A percentile compares a stretch with the other conserved stretches of the same genome.
Conservation (phyloP, 192 early-diverging fungal genomes). For the Umbelopsis ramanniana region DNA sequence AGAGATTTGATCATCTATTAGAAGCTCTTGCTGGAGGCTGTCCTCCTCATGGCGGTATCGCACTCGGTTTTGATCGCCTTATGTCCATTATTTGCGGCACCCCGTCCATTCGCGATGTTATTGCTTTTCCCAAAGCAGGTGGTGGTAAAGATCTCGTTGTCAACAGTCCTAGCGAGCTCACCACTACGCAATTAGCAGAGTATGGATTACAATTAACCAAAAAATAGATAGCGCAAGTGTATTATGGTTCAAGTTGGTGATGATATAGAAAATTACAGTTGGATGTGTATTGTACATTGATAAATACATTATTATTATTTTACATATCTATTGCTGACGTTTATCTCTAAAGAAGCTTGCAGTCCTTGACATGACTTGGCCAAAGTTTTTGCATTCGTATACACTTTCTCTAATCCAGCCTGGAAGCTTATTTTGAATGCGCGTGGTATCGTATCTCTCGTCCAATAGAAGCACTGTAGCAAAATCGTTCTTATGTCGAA, state of each 20-base stretch:
- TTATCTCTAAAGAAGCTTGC: constrained; percentile 54
- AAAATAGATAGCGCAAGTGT: background rate
- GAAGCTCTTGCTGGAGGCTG: constrained; percentile 82
- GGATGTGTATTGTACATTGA: constrained; percentile 2
- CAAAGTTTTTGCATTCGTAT: constrained; percentile 54
- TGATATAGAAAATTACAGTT: background rate
- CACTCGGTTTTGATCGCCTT: constrained; percentile 79
- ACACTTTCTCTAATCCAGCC: constrained; percentile 71
- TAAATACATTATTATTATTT: background rate
- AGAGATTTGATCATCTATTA: constrained; percentile 80
- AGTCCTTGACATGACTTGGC: constrained; percentile 42
- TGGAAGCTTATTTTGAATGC: constrained; percentile 71
- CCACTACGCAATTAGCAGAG: constrained; percentile 61
- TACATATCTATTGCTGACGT: background rate
- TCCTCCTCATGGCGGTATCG: constrained; percentile 90
- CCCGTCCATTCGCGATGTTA: constrained; percentile 83
- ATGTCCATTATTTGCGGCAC: constrained; percentile 76
- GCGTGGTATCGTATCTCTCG: constrained; percentile 54
- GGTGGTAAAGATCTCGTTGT: constrained; percentile 84
- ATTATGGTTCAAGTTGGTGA: background rate
- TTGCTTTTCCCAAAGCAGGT: constrained; percentile 89
- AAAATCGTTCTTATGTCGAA: constrained; percentile 88
- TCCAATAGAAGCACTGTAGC: constrained; percentile 86
- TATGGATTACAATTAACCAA: constrained; percentile 60
- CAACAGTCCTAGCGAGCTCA: constrained; percentile 68